Percentiles rank a stretch among this genome's conserved stretches.
Evolutionary conservation across 78 protist genomes (phyloP).

Genomic region (Carpediemonas membranifera): DNA sequence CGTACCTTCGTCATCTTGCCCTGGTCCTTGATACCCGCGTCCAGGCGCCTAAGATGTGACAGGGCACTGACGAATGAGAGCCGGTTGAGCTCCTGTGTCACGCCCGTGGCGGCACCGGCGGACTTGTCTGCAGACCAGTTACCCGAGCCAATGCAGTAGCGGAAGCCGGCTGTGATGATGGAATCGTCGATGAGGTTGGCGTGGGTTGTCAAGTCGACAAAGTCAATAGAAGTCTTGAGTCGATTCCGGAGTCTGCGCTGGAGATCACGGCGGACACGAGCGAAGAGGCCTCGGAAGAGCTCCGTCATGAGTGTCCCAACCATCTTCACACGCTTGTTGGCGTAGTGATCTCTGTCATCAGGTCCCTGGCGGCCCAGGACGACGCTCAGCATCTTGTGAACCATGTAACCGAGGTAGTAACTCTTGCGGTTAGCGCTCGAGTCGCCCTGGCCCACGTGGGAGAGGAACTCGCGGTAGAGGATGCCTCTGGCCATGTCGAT

Average conservation of each 20-base stretch:
- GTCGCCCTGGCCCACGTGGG: constrained; percentile 82
- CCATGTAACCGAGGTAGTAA: constrained; percentile 86
- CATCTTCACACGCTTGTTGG: constrained; percentile 88
- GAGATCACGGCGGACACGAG: constrained; percentile 41
- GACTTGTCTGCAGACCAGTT: constrained; percentile 69
- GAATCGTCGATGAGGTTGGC: constrained; percentile 17
- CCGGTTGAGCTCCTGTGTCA: constrained; percentile 89
- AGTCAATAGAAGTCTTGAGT: background rate
- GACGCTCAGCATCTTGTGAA: constrained; percentile 71
- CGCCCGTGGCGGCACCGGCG: constrained; percentile 54
- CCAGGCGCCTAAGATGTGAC: constrained; percentile 87
- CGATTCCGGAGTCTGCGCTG: background rate
- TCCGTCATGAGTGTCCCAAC: constrained; percentile 83
- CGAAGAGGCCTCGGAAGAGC: constrained; percentile 70
- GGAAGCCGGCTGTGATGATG: constrained; percentile 72
- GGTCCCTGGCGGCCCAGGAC: constrained; percentile 60
- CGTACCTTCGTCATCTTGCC: constrained; percentile 73
- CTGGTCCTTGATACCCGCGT: constrained; percentile 85
- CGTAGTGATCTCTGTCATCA: constrained; percentile 97
- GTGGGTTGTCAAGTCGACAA: background rate
- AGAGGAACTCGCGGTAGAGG: constrained; percentile 73
- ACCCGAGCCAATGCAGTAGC: constrained; percentile 92
- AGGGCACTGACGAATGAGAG: constrained; percentile 85
- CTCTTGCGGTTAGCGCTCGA: constrained; percentile 77
- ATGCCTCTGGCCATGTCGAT: constrained; percentile 56